These are phyloP conservation scores for Puya raimondii DNA, from an alignment of 176 grass and related monocot genomes.

Conservation along the genomic window DNA sequence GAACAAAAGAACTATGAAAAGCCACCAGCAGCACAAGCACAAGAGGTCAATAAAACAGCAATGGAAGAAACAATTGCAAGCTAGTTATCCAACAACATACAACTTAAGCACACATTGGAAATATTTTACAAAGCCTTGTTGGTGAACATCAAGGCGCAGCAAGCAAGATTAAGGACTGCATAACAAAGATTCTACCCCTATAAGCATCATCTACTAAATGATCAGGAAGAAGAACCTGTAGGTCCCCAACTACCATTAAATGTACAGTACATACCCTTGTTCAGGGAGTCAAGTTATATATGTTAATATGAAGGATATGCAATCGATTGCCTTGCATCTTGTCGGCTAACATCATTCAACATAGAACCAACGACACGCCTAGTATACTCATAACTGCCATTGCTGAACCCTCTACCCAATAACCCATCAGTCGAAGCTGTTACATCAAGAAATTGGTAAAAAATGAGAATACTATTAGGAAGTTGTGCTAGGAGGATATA, in stretches of 20 bases:
- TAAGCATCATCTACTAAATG: not conserved
- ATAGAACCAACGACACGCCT: slow-evolving; percentile 67
- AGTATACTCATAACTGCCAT: slow-evolving; percentile 63
- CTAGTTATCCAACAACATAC: not conserved
- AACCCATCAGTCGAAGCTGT: slow-evolving; percentile 51
- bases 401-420: slow-evolving; percentile 37
- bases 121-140: not conserved
- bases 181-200: not conserved
- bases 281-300: slow-evolving; percentile 12
- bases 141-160: not conserved
- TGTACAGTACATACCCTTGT: slow-evolving; percentile 14
- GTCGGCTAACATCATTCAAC: slow-evolving; percentile 50
- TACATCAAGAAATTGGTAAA: slow-evolving; percentile 23
- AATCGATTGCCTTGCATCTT: slow-evolving; percentile 30
- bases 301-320: slow-evolving; percentile 51
- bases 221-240: not conserved
- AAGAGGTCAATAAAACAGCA: no score
- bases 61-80: no score
- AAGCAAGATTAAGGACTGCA: not conserved
- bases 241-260: not conserved
- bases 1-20: no score
- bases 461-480: slow-evolving; percentile 13
- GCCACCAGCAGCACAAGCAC: no score
- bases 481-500: slow-evolving; percentile 2
- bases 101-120: not conserved